phyloP scores from a whole-genome alignment of 2,329 filamentous ascomycete species.

The Pseudogymnoascus sp. region DNA sequence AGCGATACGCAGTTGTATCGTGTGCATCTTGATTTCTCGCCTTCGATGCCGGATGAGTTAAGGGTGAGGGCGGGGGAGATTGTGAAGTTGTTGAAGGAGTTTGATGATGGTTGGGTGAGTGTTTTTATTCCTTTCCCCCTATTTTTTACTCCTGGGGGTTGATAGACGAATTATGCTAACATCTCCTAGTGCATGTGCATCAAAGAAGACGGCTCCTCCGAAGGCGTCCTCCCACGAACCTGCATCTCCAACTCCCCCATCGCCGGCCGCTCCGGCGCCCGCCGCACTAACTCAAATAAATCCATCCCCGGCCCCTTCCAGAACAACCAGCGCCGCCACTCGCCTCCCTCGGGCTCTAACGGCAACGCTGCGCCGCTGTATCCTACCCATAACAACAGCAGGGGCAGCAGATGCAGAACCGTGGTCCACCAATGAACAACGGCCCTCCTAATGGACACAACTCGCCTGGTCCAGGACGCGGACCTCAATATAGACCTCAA shows the following conservation, averaged over 20 bases:
- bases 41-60: constrained; percentile 87
- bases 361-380: too few species aligned
- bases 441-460: too few species aligned
- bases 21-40: constrained; percentile 88
- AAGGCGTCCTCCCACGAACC: constrained; percentile 88
- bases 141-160: too few species aligned
- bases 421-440: too few species aligned
- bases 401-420: too few species aligned
- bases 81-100: constrained; percentile 85
- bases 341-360: too few species aligned
- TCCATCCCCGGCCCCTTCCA: background rate
- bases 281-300: background rate
- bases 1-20: constrained; percentile 66
- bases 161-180: too few species aligned
- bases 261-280: constrained; percentile 57
- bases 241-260: constrained; percentile 88
- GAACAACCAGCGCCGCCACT: constrained; percentile 26
- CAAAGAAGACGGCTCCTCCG: constrained; percentile 77
- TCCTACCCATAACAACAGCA: too few species aligned
- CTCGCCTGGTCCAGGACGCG: too few species aligned
- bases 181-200: constrained; percentile 93
- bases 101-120: constrained; percentile 96
- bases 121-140: background rate
- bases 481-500: too few species aligned
- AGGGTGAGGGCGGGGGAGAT: constrained; percentile 72